Conservation (phyloP, 1,139 yeast species). For the Barnettozyma hawaiiensis region DNA sequence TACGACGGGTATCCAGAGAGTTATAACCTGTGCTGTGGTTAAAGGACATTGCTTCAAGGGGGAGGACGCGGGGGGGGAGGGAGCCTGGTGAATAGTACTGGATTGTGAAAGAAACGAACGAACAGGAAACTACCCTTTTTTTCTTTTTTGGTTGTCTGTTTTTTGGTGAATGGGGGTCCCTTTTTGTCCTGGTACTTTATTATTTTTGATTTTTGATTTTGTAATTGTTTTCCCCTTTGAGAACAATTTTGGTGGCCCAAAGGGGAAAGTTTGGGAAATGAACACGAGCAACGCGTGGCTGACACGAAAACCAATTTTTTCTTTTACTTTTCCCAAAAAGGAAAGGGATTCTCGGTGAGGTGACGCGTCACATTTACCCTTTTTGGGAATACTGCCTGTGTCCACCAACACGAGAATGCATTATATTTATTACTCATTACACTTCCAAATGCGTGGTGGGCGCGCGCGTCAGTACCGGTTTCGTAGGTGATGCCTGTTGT, state of each 20-base stretch:
- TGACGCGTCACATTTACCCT: not conserved
- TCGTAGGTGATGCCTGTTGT: constrained; percentile 18
- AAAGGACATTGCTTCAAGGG: not conserved
- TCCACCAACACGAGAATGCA: not conserved
- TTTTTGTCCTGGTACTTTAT: not conserved
- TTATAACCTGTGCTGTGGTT: constrained; percentile 1
- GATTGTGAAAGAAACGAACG: not conserved
- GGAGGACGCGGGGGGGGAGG: too few species aligned
- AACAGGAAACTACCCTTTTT: not conserved
- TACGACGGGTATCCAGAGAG: constrained; percentile 13
- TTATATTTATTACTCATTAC: not conserved
- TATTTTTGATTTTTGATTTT: too few species aligned
- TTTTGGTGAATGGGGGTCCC: not conserved
- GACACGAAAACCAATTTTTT: constrained; percentile 1
- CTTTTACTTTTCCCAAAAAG: too few species aligned
- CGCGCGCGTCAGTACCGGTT: not conserved
- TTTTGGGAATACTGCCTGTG: too few species aligned
- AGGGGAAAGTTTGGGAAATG: constrained; percentile 1
- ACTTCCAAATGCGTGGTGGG: not conserved
- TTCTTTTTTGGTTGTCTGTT: not conserved
- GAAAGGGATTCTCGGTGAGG: not conserved
- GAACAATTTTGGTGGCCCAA: not conserved
- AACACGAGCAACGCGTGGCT: constrained; percentile 4
- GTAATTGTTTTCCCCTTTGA: not conserved
- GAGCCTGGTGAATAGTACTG: not conserved